Evolutionary conservation across 305 asterid genomes (phyloP).

Genomic region (Ajuga reptans): DNA sequence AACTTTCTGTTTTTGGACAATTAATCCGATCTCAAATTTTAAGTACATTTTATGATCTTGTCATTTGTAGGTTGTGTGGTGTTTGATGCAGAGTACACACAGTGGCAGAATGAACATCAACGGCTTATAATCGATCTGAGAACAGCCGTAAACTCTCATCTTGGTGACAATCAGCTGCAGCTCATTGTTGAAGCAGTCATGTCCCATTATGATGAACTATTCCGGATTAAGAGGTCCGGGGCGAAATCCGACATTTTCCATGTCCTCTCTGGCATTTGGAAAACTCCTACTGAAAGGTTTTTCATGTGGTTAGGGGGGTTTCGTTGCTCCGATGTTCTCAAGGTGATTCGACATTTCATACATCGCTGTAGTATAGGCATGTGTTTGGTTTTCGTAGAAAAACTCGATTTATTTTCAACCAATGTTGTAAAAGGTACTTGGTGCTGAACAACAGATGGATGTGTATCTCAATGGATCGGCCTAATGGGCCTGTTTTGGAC

Average conservation of each 20-base stretch:
- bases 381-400: too few relatives aligned
- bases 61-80: constrained; percentile 40
- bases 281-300: constrained; percentile 70
- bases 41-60: not conserved
- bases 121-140: constrained; percentile 55
- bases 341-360: constrained; percentile 31
- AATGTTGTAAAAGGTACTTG: too few relatives aligned
- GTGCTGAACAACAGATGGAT: too few relatives aligned
- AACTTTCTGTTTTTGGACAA: not conserved
- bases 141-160: constrained; percentile 44
- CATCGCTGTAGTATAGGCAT: too few relatives aligned
- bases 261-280: constrained; percentile 85
- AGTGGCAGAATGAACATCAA: constrained; percentile 71
- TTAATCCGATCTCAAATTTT: not conserved
- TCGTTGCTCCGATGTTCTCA: constrained; percentile 81
- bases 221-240: constrained; percentile 47
- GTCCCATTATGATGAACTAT: constrained; percentile 60
- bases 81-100: constrained; percentile 59
- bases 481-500: too few relatives aligned
- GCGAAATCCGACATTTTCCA: constrained; percentile 64
- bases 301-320: constrained; percentile 96
- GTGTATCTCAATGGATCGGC: too few relatives aligned
- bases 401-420: too few relatives aligned
- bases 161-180: constrained; percentile 44
- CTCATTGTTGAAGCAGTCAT: constrained; percentile 54